phyloP scores from a whole-genome alignment of 2,329 filamentous ascomycete species.

The Grosmannia serpens region DNA sequence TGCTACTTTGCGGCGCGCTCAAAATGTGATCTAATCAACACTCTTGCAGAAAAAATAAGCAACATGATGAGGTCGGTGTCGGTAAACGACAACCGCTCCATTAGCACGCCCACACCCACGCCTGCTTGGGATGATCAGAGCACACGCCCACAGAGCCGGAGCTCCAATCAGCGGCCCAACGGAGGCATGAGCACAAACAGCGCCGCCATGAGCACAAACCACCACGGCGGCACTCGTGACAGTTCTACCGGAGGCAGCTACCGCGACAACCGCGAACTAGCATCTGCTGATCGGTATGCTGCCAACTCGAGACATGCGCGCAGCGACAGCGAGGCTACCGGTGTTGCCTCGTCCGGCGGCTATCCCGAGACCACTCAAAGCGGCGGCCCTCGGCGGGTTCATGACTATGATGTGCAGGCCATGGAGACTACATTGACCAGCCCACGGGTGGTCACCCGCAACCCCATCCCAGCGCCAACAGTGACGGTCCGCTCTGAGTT shows the following conservation, averaged over 20 bases:
- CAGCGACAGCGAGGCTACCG: constrained; percentile 69
- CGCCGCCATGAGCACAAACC: constrained; percentile 22
- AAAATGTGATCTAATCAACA: background rate
- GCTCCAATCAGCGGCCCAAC: constrained; percentile 24
- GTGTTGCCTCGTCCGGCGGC: constrained; percentile 62
- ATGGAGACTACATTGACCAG: constrained; percentile 81
- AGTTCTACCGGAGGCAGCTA: constrained; percentile 24
- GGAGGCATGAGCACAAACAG: constrained; percentile 18
- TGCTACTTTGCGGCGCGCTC: too few species aligned
- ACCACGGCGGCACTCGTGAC: constrained; percentile 22
- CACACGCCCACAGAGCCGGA: constrained; percentile 41
- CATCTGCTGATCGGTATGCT: constrained; percentile 31
- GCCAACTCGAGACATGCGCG: constrained; percentile 49
- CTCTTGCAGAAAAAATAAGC: constrained; percentile 72
- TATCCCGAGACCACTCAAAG: constrained; percentile 68
- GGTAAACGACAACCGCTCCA: constrained; percentile 48
- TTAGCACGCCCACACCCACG: constrained; percentile 43
- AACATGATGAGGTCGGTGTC: constrained; percentile 80
- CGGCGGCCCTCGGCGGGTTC: constrained; percentile 55
- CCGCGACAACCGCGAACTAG: constrained; percentile 25
- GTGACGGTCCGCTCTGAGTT: constrained; percentile 97
- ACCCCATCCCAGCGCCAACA: constrained; percentile 78
- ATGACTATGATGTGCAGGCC: constrained; percentile 92
- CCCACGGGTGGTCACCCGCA: constrained; percentile 60
- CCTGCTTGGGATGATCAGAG: constrained; percentile 51